Evolutionary conservation across 805 yeast species (phyloP), one percentile per base, ranked within the genome.

Genomic region (Diddensiella transvaalensis): DNA sequence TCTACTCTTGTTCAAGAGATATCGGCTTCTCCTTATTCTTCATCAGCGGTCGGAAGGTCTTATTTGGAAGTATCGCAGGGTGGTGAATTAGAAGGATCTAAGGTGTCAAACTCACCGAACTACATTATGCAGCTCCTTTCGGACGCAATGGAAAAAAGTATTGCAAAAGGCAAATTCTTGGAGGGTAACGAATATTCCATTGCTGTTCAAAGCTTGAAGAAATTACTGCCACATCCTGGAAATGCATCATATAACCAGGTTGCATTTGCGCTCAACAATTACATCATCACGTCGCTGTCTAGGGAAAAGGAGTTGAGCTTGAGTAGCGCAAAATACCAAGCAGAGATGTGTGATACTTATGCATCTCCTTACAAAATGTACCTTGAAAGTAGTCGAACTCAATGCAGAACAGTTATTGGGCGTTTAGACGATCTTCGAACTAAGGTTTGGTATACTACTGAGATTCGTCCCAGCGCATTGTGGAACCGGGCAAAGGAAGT

Each of bases 401-500:
- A 47, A 18, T 50, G 54, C 37, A 49, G 55, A 11, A 26, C 17
- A 2, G 15, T 41, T 6, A 11, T 56, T 4, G 41, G 26, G 13
- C 23, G 42, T 13, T 42, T 60, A 29, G 37, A 49, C 24, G 51
- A 54, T 15, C 39, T 56, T 10, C 35, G 62, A 30, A 55, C 55
- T 18, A 60, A 60, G 50, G 47, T 53, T 10, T 60, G 64, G 64
- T 60, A 59, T 43, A 46, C 50, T 29, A 46, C 52, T 5, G 62
- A 59, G 32, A 50, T 60, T 4, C 46, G 63, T 17, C 42, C 49
- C 15, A 47, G 50, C 10, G 41, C 52, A 22, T 38, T 58, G 11
- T 60, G 60, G 56, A 46, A 48, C 23, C 48, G 64, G 4, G 63
- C 64, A 6, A 46, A 49, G 8, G 60, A 55, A 18, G 62, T 60